phyloP scores from a whole-genome alignment of 2,329 filamentous ascomycete species.

The Calonectria leucothoes region DNA sequence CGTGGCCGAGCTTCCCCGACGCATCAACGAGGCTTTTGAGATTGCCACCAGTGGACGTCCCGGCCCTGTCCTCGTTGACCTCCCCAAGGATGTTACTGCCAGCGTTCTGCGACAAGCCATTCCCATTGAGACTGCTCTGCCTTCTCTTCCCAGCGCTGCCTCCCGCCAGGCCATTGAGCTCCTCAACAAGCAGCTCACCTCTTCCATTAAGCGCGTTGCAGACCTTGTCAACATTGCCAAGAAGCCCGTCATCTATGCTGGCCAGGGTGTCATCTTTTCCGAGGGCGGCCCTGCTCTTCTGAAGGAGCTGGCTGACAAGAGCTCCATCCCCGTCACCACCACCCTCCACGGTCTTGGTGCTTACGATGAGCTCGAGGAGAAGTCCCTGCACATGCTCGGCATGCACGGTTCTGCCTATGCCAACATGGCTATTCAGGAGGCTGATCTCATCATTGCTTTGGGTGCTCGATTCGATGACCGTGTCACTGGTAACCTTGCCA shows the following conservation, averaged over 20 bases:
- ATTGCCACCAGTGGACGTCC: slow-evolving; percentile 95
- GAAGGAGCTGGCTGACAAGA: slow-evolving; percentile 89
- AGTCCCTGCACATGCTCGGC: slow-evolving; percentile 97
- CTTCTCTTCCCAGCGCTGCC: slow-evolving; percentile 86
- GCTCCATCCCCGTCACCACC: slow-evolving; percentile 92
- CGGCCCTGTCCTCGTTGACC: slow-evolving; percentile 93
- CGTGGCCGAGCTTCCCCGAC: slow-evolving; percentile 88
- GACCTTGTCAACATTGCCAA: slow-evolving; percentile 87
- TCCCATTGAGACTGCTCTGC: slow-evolving; percentile 78
- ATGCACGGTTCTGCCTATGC: slow-evolving; percentile 98
- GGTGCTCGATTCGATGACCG: slow-evolving; percentile 97
- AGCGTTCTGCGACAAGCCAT: slow-evolving; percentile 86
- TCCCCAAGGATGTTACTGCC: slow-evolving; percentile 96
- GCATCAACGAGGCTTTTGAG: slow-evolving; percentile 98
- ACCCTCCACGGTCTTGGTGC: slow-evolving; percentile 93
- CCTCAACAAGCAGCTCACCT: slow-evolving; percentile 77
- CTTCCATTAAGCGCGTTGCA: slow-evolving; percentile 81
- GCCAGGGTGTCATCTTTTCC: slow-evolving; percentile 85
- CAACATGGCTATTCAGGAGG: slow-evolving; percentile 98
- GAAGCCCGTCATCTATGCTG: slow-evolving; percentile 95
- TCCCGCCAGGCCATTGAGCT: slow-evolving; percentile 80
- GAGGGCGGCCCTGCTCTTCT: slow-evolving; percentile 84
- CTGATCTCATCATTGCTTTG: slow-evolving; percentile 94
- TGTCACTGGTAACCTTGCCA: slow-evolving; percentile 83
- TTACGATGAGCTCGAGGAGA: slow-evolving; percentile 92